Base-by-base conservation (phyloP, 1,284 basidiomycete species). In the Leccinum cinnamomeum region DNA sequence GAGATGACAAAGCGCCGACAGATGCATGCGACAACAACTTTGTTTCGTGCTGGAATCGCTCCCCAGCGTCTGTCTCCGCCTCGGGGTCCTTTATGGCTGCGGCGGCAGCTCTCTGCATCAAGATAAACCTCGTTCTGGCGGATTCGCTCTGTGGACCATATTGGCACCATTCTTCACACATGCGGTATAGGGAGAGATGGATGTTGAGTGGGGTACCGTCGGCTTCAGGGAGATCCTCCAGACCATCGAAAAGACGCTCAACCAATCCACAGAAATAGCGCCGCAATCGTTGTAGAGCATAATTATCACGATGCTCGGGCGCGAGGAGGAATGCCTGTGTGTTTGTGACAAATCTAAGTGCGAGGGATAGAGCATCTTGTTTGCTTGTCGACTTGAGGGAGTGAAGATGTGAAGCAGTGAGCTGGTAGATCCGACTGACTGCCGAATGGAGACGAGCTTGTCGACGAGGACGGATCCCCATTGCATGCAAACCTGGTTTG, bases 81-180 rank as follows among this genome's bases (percentile, higher is more conserved):
- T 81, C 79, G 7, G 80, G 75, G 35, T 83, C 81, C 23, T 77
- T 77, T 44, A 77, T 78, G 2, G 82, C 82, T 28, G 80, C 84
- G 0, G 85, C 85, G 0, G 88, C 88, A 7, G 85, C 83, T 64
- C 86, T 94, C 33, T 33, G 86, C 83, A 94, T 94, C 58, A 84
- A 76, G 28, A 88, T 84, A 55, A 92, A 79, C 58, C 92, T 85
- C 63, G 89, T 90, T 72, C 88, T 91, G 28, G 88, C 86, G 14
- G 81, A 79, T 64, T 94, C 92, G 1, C 87, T 84, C 68, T 93
- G 86, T 55, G 87, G 84, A 7, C 92, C 94, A 59, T 92, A 83
- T 68, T 92, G 88, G 74, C 95, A 97, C 96, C 96, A 98, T 68
- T 97, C 95, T 74, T 95, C 92, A 70, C 95, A 96, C 50, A 95